Conservation (phyloP, 2,329 filamentous ascomycete species). For the Macrophomina tecta region DNA sequence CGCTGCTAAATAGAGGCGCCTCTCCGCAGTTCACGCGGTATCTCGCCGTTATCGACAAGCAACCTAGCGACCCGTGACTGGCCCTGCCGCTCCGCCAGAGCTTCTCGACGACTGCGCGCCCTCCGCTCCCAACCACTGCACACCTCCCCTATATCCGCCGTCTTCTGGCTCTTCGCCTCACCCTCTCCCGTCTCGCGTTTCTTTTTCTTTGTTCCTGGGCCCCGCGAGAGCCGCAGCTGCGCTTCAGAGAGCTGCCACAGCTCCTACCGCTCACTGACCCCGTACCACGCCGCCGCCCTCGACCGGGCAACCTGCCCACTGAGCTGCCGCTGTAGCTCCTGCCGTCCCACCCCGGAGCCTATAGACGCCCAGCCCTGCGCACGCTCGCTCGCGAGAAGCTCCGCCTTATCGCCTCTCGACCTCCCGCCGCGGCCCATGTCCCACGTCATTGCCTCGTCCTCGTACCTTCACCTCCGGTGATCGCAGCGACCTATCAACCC, state of each 20-base stretch:
- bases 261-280: constrained; percentile 25
- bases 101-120: background rate
- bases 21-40: background rate
- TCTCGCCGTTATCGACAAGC: background rate
- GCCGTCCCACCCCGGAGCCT: constrained; percentile 10
- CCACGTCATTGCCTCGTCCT: constrained; percentile 20
- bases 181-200: constrained; percentile 5
- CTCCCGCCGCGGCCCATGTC: constrained; percentile 26
- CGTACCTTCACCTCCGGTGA: constrained; percentile 28
- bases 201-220: constrained; percentile 27
- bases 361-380: constrained; percentile 15
- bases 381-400: constrained; percentile 15
- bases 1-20: constrained; percentile 13
- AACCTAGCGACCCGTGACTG: no score
- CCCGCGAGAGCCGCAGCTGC: constrained; percentile 10
- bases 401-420: constrained; percentile 8
- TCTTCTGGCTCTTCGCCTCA: background rate
- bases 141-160: constrained; percentile 19
- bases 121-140: constrained; percentile 17
- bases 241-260: constrained; percentile 13
- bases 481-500: constrained; percentile 18
- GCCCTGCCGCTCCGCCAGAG: no score
- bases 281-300: constrained; percentile 17
- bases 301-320: constrained; percentile 3
- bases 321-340: constrained; percentile 2